Percentiles rank a stretch among this genome's conserved stretches.
These are phyloP conservation scores for Penicillium sp. DNA, from an alignment of 2,329 filamentous ascomycete species.

Conservation along the genomic window DNA sequence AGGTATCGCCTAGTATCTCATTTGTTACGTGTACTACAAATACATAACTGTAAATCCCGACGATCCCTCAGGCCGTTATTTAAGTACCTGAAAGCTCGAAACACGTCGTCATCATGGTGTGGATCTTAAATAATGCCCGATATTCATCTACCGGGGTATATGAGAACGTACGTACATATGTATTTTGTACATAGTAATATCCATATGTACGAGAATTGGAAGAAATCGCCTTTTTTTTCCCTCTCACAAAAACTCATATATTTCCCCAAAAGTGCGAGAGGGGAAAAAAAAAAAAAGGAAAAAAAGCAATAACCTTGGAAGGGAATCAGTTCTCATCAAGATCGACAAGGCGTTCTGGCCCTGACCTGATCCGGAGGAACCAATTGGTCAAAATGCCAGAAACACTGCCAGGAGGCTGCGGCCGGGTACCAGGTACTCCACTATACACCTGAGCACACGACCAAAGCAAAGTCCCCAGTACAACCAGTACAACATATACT, in stretches of 20 bases:
- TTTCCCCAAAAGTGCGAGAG: background rate
- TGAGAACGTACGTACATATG: background rate
- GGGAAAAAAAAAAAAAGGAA: background rate
- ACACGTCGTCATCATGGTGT: slow-evolving; percentile 6
- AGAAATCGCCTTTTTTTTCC: background rate
- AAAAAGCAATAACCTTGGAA: too few species aligned
- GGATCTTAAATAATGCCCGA: slow-evolving; percentile 1
- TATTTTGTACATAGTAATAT: too few species aligned
- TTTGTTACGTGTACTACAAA: slow-evolving; percentile 1
- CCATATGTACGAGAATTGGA: background rate
- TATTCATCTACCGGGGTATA: background rate
- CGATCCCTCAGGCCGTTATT: background rate
- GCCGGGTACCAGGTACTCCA: slow-evolving; percentile 8
- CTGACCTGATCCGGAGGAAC: slow-evolving; percentile 14
- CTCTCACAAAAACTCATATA: background rate
- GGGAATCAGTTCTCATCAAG: background rate
- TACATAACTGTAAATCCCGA: background rate
- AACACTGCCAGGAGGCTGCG: background rate
- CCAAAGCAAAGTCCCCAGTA: slow-evolving; percentile 4
- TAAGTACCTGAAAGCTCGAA: background rate
- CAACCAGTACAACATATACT: background rate
- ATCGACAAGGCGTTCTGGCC: slow-evolving; percentile 15
- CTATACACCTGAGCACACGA: background rate
- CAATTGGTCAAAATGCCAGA: slow-evolving; percentile 9
- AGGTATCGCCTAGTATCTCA: background rate